Evolutionary conservation across 352 stramenopile species (phyloP), one percentile per base, ranked within the genome.

Genomic region (Globisporangium heterothallicum): DNA sequence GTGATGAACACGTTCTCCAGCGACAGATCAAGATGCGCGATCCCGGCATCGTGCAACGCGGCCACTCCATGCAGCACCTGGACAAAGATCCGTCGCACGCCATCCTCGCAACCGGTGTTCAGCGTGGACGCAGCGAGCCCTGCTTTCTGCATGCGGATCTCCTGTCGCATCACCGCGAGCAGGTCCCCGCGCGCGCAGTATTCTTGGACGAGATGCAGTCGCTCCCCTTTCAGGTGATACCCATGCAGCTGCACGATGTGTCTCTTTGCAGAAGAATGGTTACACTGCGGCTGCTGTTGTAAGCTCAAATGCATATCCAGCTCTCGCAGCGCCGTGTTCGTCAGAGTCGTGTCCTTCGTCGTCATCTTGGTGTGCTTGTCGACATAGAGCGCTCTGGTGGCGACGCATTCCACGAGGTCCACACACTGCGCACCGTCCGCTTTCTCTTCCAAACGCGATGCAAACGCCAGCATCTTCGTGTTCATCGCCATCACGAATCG

Each of bases 1-100:
- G 88, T 93, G 24, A 98, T 55, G 35, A 98, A 88, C 65, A 96
- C 80, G 62, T 98, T 98, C 62, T 98, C 94, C 8, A 97, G 77
- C 47, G 96, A 98, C 30, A 98, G 53, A 61, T 98, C 94, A 46
- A 96, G 74, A 68, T 98, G 92, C 32, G 78, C 91, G 54, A 98
- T 93, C 53, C 79, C 84, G 21, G 66, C 51, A 4, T 53, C 68
- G 61, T 97, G 92, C 3, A 98, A 74, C 36, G 84, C 88, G 7
- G 81, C 70, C 0, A 98, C 84, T 10, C 84, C 85, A 10, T 74
- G 84, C 44, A 97, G 70, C 58, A 95, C 86, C 58, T 97, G 78
- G 29, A 29, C 47, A 40, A 86, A 82, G 26, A 88, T 49, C 12
- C 49, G 48, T 4, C 67, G 68, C 35, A 81, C 58, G 9, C 62